These are phyloP conservation scores for Thelephora terrestris DNA, from an alignment of 1,284 basidiomycete species.

Conservation along the genomic window DNA sequence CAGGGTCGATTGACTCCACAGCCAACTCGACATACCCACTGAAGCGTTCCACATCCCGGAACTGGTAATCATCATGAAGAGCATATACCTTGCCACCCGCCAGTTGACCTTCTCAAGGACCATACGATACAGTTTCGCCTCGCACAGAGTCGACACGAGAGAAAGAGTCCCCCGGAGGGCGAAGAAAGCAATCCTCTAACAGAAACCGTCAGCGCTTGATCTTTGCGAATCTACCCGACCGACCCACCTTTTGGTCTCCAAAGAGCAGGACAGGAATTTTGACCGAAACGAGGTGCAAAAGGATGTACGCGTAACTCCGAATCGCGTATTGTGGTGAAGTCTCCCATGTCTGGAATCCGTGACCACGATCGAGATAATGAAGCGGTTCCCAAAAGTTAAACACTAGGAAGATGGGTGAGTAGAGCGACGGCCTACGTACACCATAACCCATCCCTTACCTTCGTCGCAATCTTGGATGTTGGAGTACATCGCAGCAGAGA, in stretches of 20 bases:
- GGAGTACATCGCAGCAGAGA: conserved; percentile 90
- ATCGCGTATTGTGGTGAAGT: conserved; percentile 86
- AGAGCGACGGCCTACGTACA: background rate
- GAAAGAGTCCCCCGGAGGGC: conserved; percentile 77
- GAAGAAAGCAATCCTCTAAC: conserved; percentile 79
- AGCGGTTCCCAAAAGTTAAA: conserved; percentile 99
- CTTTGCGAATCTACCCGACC: background rate
- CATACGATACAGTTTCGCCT: conserved; percentile 79
- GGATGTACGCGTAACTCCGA: conserved; percentile 88
- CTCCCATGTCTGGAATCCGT: conserved; percentile 98
- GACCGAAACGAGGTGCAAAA: conserved; percentile 62
- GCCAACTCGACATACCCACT: conserved; percentile 44
- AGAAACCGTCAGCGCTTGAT: background rate
- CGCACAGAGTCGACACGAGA: conserved; percentile 64
- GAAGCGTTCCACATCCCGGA: conserved; percentile 94
- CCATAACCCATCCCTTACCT: too few relatives aligned
- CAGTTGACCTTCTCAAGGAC: conserved; percentile 81
- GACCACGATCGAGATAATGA: conserved; percentile 77
- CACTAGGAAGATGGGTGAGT: conserved; percentile 38
- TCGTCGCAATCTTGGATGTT: conserved; percentile 97
- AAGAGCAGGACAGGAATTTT: conserved; percentile 16
- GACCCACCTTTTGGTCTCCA: conserved; percentile 24
- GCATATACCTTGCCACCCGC: conserved; percentile 82
- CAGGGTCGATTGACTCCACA: background rate
- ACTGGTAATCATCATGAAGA: conserved; percentile 78